These are phyloP conservation scores for Eurotiales sp. DNA, from an alignment of 2,329 filamentous ascomycete species.

Conservation along the genomic window DNA sequence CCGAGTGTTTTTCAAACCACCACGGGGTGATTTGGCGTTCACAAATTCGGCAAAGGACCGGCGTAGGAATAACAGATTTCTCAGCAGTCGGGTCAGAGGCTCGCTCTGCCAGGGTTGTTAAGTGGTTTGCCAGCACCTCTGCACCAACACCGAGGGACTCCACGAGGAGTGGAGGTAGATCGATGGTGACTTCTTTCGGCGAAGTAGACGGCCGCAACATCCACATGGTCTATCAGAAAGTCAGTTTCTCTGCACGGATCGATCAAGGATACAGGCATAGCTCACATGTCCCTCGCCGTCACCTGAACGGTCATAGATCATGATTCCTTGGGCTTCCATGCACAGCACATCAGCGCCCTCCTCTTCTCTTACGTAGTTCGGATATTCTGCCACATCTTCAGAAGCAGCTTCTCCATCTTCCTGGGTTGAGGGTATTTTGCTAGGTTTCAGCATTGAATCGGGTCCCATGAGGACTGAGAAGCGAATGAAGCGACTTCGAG, in stretches of 20 bases:
- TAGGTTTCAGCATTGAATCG: slow-evolving; percentile 59
- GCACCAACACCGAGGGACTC: slow-evolving; percentile 92
- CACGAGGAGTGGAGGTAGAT: slow-evolving; percentile 82
- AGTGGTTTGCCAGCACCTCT: slow-evolving; percentile 88
- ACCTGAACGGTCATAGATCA: slow-evolving; percentile 88
- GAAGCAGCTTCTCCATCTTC: slow-evolving; percentile 3
- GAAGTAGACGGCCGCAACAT: slow-evolving; percentile 92
- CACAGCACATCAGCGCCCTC: slow-evolving; percentile 57
- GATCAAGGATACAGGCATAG: slow-evolving; percentile 19
- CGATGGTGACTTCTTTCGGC: slow-evolving; percentile 91
- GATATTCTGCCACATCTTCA: slow-evolving; percentile 31
- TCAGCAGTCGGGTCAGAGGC: slow-evolving; percentile 69
- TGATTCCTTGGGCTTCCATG: slow-evolving; percentile 94
- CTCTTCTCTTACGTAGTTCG: slow-evolving; percentile 27
- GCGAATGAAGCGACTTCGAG: slow-evolving; percentile 82
- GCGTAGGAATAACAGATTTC: slow-evolving; percentile 73
- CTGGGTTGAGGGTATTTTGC: neutral
- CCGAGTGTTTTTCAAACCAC: slow-evolving; percentile 99
- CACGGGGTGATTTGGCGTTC: slow-evolving; percentile 95
- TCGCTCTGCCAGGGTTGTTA: slow-evolving; percentile 82
- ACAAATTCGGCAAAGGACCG: slow-evolving; percentile 92
- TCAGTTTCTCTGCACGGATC: slow-evolving; percentile 7
- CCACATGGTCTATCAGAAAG: slow-evolving; percentile 81
- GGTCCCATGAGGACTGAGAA: slow-evolving; percentile 71
- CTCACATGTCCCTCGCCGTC: slow-evolving; percentile 87